These are phyloP conservation scores for Naganishia albida DNA, from an alignment of 1,284 basidiomycete genomes.

Conservation along the genomic window DNA sequence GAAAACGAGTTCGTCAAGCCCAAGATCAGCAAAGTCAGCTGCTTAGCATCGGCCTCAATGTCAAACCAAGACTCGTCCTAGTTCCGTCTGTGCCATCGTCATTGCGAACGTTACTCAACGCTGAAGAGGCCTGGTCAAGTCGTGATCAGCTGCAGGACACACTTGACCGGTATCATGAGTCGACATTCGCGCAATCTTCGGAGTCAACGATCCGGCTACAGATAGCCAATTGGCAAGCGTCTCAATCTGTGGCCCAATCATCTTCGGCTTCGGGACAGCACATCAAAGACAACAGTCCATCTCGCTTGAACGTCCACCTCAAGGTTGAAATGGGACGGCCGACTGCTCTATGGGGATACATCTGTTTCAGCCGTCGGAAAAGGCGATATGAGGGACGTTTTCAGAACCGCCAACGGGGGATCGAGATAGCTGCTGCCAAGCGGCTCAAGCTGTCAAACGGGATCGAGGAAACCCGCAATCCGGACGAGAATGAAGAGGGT, in stretches of 20 bases:
- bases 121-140: conserved; percentile 1
- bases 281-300: background rate
- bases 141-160: conserved; percentile 2
- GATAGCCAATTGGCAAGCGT: conserved; percentile 18
- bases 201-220: conserved; percentile 1
- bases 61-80: conserved; percentile 15
- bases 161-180: conserved; percentile 3
- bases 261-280: background rate
- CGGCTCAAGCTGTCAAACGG: background rate
- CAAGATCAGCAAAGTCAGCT: conserved; percentile 19
- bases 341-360: conserved; percentile 22
- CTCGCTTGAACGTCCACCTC: conserved; percentile 7
- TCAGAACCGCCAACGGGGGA: conserved; percentile 6
- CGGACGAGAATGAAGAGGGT: conserved; percentile 14
- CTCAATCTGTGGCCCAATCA: background rate
- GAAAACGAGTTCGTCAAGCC: conserved; percentile 24
- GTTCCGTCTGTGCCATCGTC: conserved; percentile 6
- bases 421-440: conserved; percentile 12
- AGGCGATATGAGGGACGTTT: conserved; percentile 24
- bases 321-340: conserved; percentile 18
- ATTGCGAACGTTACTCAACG: background rate
- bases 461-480: background rate
- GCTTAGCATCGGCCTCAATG: conserved; percentile 17
- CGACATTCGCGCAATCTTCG: background rate
- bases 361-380: conserved; percentile 15